Evolutionary conservation across 2,329 filamentous ascomycete genomes (phyloP).

Genomic region (Arthrobotrys musiformis): DNA sequence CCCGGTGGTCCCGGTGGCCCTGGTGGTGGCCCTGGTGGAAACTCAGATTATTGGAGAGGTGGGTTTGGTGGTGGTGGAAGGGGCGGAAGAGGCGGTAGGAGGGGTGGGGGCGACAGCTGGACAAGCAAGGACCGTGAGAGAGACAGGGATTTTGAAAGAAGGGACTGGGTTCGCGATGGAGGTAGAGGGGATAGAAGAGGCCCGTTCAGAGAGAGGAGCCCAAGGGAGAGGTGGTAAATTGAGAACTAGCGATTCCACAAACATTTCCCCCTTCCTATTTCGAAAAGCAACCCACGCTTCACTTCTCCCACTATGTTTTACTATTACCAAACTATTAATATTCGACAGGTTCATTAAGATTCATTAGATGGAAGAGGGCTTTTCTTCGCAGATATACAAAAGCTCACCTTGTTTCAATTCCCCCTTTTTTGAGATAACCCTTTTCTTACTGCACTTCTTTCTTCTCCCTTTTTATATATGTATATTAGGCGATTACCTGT

Average conservation of each 20-base stretch:
- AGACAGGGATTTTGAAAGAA: constrained; percentile 48
- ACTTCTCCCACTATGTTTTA: background rate
- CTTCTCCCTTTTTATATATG: background rate
- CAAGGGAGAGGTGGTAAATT: constrained; percentile 37
- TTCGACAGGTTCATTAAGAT: background rate
- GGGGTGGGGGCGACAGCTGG: constrained; percentile 47
- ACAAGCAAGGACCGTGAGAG: constrained; percentile 43
- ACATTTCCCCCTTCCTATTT: constrained; percentile 4
- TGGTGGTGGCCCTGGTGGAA: background rate
- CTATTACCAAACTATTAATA: background rate
- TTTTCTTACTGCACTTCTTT: background rate
- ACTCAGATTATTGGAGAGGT: constrained; percentile 37
- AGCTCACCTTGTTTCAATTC: background rate
- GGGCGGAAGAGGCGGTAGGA: constrained; percentile 29
- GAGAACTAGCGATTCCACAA: background rate
- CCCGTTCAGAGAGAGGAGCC: constrained; percentile 41
- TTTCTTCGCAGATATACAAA: background rate
- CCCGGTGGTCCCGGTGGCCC: background rate
- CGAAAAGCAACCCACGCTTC: background rate
- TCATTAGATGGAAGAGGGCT: background rate
- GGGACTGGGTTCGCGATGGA: constrained; percentile 53
- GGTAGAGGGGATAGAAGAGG: constrained; percentile 42
- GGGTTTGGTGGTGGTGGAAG: constrained; percentile 29
- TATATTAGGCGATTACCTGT: constrained; percentile 16
- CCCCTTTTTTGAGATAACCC: background rate